Evolutionary conservation across 192 early-diverging fungal genomes (phyloP), one percentile per base, ranked within the genome.

Genomic region (Umbelopsis isabellina): DNA sequence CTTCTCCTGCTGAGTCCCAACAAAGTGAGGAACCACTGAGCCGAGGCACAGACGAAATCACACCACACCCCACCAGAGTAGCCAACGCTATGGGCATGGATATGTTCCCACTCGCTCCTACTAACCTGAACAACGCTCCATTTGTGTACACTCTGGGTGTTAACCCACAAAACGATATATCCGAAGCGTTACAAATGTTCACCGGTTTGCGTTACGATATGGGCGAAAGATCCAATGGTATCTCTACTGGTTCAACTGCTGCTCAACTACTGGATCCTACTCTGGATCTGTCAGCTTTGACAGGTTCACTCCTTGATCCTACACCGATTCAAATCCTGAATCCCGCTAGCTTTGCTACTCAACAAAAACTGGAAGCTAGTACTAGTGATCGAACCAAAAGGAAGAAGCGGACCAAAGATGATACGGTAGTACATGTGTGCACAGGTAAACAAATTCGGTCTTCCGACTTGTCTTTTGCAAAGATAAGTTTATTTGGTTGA

Each of bases 131-230:
- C 21, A 74, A 74, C 64, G 72, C 51, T 12, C 16, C 72, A 11
- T 58, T 51, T 65, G 72, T 74, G 16, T 74, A 74, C 27, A 74
- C 72, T 48, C 35, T 58, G n/a, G 72, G 72, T 35, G 67, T 74
- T 7, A 68, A 58, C 11, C 23, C 72, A 25, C 35, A 46, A 8
- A 69, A 69, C 13, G 58, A 74, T 30, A 50, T 74, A 41, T 65
- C 48, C 1, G 72, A 74, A 27, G 45, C 47, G 50, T 21, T 74
- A 49, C 58, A 67, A 64, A 16, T 74, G 55, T 74, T 74, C n/a
- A 74, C 72, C 12, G 72, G 72, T 69, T 44, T 74, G 15, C 67
- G 67, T 25, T 74, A 74, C 64, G 72, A 74, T 21, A 11, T 69
- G 10, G 72, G 72, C 5, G 72, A 74, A 50, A 35, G 72, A 12